A percentile compares a stretch with the other conserved stretches of the same genome.
phyloP scores from a whole-genome alignment of 164 flowering plant species.

The Akebia trifoliata region DNA sequence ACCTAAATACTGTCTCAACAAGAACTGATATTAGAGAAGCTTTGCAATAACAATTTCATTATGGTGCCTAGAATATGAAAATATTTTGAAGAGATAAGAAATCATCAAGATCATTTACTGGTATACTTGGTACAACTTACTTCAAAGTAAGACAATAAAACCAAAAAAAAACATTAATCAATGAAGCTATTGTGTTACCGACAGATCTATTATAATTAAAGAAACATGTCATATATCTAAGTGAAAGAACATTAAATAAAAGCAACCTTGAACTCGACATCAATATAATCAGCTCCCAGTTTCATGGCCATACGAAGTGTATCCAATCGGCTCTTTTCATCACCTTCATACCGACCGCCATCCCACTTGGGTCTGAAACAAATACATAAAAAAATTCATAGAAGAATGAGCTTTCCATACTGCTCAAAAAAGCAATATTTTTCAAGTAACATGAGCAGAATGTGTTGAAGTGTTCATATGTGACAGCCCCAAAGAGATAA shows the following conservation, averaged over 20 bases:
- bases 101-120: too few species aligned
- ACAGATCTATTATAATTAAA: background rate
- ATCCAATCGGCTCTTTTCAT: constrained; percentile 38
- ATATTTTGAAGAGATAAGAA: too few species aligned
- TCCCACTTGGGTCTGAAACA: constrained; percentile 35
- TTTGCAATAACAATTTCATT: too few species aligned
- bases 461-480: background rate
- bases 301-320: constrained; percentile 44
- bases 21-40: too few species aligned
- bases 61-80: too few species aligned
- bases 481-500: too few species aligned
- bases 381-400: constrained; percentile 5
- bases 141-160: background rate
- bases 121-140: too few species aligned
- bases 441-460: background rate
- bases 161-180: background rate
- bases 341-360: constrained; percentile 51
- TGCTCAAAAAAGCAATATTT: background rate
- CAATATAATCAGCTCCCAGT: constrained; percentile 57
- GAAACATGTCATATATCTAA: background rate
- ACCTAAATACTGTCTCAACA: too few species aligned
- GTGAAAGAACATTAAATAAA: background rate
- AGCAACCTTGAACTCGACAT: constrained; percentile 52
- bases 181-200: background rate
- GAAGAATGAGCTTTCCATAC: background rate